Conservation (phyloP, 2,329 filamentous ascomycete genomes). For the Pseudocercospora crystallina region DNA sequence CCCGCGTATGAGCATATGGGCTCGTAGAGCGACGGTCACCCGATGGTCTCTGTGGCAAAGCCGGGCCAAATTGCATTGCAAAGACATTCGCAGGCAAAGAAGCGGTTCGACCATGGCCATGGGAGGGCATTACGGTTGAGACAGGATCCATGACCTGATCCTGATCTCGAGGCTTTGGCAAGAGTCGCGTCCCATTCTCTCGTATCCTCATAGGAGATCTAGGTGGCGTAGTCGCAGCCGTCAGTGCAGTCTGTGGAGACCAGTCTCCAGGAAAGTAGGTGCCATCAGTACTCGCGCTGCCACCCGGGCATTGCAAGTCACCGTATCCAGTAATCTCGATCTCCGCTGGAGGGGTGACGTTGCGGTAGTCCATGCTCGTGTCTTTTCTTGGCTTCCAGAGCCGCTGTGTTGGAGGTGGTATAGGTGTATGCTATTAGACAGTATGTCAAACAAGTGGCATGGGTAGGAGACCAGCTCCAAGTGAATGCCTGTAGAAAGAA, state of each 20-base stretch:
- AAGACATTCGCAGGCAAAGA: constrained; percentile 32
- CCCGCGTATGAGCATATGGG: constrained; percentile 21
- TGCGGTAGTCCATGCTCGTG: constrained; percentile 45
- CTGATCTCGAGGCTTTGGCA: constrained; percentile 31
- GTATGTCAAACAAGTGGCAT: constrained; percentile 19
- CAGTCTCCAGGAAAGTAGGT: constrained; percentile 31
- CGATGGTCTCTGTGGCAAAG: constrained; percentile 14
- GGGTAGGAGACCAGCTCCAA: constrained; percentile 47
- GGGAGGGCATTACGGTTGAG: constrained; percentile 4
- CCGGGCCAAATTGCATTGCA: constrained; percentile 29
- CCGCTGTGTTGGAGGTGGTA: constrained; percentile 9
- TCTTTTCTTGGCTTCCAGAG: constrained; percentile 22
- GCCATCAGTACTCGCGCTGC: constrained; percentile 33
- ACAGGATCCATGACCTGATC: constrained; percentile 29
- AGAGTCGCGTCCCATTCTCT: constrained; percentile 30
- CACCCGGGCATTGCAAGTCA: constrained; percentile 30
- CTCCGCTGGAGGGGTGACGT: constrained; percentile 46
- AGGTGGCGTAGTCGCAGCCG: constrained; percentile 32
- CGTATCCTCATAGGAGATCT: constrained; percentile 31
- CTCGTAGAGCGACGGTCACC: constrained; percentile 29
- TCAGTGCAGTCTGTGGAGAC: constrained; percentile 33
- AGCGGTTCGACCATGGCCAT: constrained; percentile 28
- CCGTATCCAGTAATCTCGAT: constrained; percentile 30
- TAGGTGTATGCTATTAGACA: constrained; percentile 26
- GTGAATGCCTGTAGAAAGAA: constrained; percentile 35